A percentile compares a stretch with the other conserved stretches of the same genome.
Evolutionary conservation across 176 grass and related monocot genomes (phyloP).

Genomic region (Aegilops speltoides): DNA sequence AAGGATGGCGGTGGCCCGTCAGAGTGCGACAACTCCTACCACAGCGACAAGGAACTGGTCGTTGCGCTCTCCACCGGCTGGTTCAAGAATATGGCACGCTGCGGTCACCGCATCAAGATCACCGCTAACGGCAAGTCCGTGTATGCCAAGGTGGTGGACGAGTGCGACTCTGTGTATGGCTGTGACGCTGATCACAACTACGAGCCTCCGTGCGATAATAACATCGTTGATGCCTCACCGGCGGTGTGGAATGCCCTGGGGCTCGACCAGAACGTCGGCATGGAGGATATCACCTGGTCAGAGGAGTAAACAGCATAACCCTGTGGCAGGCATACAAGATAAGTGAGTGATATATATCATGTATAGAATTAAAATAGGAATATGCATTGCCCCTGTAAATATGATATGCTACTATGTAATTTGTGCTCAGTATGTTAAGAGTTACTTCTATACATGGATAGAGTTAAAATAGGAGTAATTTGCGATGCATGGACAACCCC

Average conservation of each 20-base stretch:
- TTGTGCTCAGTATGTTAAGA: background rate
- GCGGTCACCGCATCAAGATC: slow-evolving; percentile 49
- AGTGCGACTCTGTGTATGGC: slow-evolving; percentile 65
- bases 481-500: background rate
- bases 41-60: slow-evolving; percentile 40
- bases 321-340: background rate
- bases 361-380: background rate
- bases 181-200: slow-evolving; percentile 44
- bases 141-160: slow-evolving; percentile 58
- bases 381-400: background rate
- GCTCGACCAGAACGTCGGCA: slow-evolving; percentile 22
- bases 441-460: background rate
- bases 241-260: slow-evolving; percentile 52
- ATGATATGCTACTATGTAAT: background rate
- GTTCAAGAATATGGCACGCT: slow-evolving; percentile 30
- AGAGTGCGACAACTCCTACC: slow-evolving; percentile 50
- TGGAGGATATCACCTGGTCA: slow-evolving; percentile 40
- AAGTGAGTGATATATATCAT: background rate
- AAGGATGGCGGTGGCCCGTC: slow-evolving; percentile 53
- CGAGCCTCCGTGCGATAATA: slow-evolving; percentile 40
- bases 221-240: slow-evolving; percentile 44
- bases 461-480: background rate
- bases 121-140: slow-evolving; percentile 20
- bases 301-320: background rate
- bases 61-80: slow-evolving; percentile 54